Base-by-base conservation (phyloP, 139 green algal species). In the Desmodesmus armatus region DNA sequence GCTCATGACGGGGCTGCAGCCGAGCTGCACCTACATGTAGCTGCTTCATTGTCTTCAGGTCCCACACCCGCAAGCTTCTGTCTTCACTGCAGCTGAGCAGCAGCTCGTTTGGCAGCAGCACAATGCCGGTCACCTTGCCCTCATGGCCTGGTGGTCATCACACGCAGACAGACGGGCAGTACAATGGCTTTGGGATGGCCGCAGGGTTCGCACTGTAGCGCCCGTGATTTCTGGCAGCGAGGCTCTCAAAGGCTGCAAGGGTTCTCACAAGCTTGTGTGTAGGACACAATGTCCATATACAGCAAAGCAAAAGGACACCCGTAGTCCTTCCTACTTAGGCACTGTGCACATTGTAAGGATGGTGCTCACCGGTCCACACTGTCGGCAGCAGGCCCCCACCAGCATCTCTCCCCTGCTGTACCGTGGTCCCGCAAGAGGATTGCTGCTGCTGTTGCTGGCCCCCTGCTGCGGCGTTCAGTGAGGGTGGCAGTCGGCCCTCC, bases 51-150 rank as follows among this genome's bases (percentile, higher is more conserved):
- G 82, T 95, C 43, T 89, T 87, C 51, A 96, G 88, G 85, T 94
- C 91, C 93, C 93, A 96, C 44, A 91, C 81, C n/a, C 93, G 75
- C n/a, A 96, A 78, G 49, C 70, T 92, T 53, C 85, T 85, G 89
- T 96, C 93, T 80, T 87, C 78, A 35, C 82, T 78, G 40, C 82
- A 84, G 78, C 87, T 91, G 37, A 86, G 51, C 55, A 96, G 87
- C 67, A 90, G 62, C 43, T 87, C 87, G 69, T 84, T 72, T 19
- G 78, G 77, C 25, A 95, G 82, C n/a, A 91, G 65, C 9, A 84
- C 87, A 70, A 96, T 67, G 11, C 88, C 90, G 5, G 87, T 91
- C 21, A 84, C 78, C 62, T 77, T 84, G 78, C 78, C 78, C 6
- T 65, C 60, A 49, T 84, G 78, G 9, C 78, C 78, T 72, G 62